Evolutionary conservation across 176 grass and related monocot genomes (phyloP), one percentile per base, ranked within the genome.

Genomic region (Avena insularis): DNA sequence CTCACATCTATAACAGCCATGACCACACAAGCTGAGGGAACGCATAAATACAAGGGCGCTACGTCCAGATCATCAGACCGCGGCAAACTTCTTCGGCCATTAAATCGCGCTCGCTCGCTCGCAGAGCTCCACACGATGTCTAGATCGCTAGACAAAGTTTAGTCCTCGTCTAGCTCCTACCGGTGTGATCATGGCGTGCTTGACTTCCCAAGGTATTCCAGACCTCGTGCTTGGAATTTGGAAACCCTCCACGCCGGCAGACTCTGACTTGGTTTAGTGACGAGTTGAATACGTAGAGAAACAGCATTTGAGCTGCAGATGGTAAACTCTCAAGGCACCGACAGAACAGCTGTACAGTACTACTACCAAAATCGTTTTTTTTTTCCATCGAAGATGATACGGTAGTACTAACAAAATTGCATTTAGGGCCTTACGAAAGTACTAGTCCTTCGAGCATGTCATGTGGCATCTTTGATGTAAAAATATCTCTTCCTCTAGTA

Each of bases 171-270:
- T 35, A 78, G 29, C 71, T 61, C 17, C 83, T 82, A 53, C 20
- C 54, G 33, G 54, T 46, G 78, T 4, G n/a, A 65, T 79, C 46
- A 17, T 83, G 16, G 73, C 16, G 17, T 86, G 50, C 21, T 80
- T 75, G 67, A 66, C 67, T 36, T 67, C 49, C 10, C 21, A 80
- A 58, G 73, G 67, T 80, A 69, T 21, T 79, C 74, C 16, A 63
- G 59, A 25, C 71, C 71, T 66, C 40, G 60, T 61, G 85, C 80
- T 40, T 84, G 71, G 84, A 48, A 83, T 74, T 40, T 84, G 71
- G 84, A 83, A 83, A 65, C 0, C 48, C 46, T 78, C 55, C n/a
- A 61, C 73, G 65, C 73, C 74, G 63, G 61, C 79, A 54, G 29
- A 2, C 8, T 66, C 13, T 29, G 89, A 84, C 47, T 45, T 16